Conservation (phyloP, 495 filamentous ascomycete genomes). For the Lentithecium fluviatile region DNA sequence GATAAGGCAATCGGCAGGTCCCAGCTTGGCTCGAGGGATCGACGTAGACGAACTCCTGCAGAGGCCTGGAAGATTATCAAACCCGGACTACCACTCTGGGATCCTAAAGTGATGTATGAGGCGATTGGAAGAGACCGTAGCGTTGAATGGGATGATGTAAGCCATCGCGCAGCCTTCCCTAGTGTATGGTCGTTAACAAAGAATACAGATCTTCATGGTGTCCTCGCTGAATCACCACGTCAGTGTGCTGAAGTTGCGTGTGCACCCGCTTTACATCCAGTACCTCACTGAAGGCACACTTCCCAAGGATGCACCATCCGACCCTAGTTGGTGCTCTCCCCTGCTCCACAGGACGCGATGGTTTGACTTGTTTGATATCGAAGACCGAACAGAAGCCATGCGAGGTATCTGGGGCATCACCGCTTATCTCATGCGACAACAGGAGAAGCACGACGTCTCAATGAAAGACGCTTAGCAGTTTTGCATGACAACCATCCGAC, state of each 20-base stretch:
- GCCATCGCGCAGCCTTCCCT: slow-evolving; percentile 16
- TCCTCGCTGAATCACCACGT: slow-evolving; percentile 82
- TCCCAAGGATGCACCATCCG: slow-evolving; percentile 11
- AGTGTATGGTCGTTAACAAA: not conserved
- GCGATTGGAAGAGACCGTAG: slow-evolving; percentile 63
- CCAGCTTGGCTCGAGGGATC: slow-evolving; percentile 16
- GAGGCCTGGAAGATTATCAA: slow-evolving; percentile 42
- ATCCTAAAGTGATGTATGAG: slow-evolving; percentile 69
- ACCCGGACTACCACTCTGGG: slow-evolving; percentile 58
- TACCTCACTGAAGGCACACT: slow-evolving; percentile 45
- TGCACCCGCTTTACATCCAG: slow-evolving; percentile 65
- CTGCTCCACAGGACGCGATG: slow-evolving; percentile 70
- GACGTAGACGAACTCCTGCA: slow-evolving; percentile 32
- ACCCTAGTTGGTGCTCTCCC: slow-evolving; percentile 44
- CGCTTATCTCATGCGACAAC: slow-evolving; percentile 63
- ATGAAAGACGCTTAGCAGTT: not conserved
- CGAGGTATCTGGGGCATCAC: slow-evolving; percentile 74
- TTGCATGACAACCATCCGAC: too few species aligned
- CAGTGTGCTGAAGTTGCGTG: slow-evolving; percentile 67
- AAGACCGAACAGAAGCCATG: slow-evolving; percentile 71
- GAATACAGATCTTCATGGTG: slow-evolving; percentile 70
- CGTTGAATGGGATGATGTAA: slow-evolving; percentile 57
- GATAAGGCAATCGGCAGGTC: slow-evolving; percentile 9
- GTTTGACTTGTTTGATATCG: slow-evolving; percentile 70
- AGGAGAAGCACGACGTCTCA: slow-evolving; percentile 2